These are phyloP conservation scores for Phylloboletellus chloephorus DNA, from an alignment of 1,284 basidiomycete genomes.

Conservation along the genomic window DNA sequence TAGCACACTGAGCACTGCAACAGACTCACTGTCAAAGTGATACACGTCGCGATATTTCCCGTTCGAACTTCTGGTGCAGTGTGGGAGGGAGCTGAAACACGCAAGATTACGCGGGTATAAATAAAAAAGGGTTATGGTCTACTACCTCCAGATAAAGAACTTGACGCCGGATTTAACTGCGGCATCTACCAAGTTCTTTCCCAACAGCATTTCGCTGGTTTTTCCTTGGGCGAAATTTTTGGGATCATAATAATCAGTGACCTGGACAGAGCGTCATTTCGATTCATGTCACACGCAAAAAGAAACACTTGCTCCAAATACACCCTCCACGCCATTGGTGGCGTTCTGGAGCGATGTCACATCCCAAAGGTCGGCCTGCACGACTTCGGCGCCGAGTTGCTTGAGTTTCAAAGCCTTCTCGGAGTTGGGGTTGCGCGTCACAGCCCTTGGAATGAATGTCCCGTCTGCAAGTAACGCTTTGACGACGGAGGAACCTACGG, in stretches of 20 bases:
- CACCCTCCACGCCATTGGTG: constrained; percentile 34
- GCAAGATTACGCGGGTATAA: background rate
- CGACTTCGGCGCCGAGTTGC: constrained; percentile 32
- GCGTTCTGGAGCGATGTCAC: constrained; percentile 28
- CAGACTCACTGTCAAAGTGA: constrained; percentile 22
- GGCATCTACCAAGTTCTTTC: constrained; percentile 38
- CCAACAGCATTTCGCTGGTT: constrained; percentile 29
- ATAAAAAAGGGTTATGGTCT: background rate
- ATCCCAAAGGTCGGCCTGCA: constrained; percentile 32
- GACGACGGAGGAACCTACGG: constrained; percentile 25
- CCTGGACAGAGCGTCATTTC: constrained; percentile 5
- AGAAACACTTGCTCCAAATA: constrained; percentile 30
- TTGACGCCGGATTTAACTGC: constrained; percentile 25
- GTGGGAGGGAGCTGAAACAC: constrained; percentile 25
- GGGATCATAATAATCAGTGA: constrained; percentile 24
- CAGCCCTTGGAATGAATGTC: constrained; percentile 31
- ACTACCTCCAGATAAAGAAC: constrained; percentile 31
- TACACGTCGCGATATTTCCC: constrained; percentile 22
- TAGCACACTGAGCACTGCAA: background rate
- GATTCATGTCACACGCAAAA: background rate
- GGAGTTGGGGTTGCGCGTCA: constrained; percentile 30
- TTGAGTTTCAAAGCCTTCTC: constrained; percentile 25
- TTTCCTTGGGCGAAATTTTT: constrained; percentile 19
- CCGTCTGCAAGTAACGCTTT: constrained; percentile 29
- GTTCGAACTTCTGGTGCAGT: constrained; percentile 17